Evolutionary conservation across 2,329 filamentous ascomycete genomes (phyloP).

Genomic region (Colletotrichum destructivum): DNA sequence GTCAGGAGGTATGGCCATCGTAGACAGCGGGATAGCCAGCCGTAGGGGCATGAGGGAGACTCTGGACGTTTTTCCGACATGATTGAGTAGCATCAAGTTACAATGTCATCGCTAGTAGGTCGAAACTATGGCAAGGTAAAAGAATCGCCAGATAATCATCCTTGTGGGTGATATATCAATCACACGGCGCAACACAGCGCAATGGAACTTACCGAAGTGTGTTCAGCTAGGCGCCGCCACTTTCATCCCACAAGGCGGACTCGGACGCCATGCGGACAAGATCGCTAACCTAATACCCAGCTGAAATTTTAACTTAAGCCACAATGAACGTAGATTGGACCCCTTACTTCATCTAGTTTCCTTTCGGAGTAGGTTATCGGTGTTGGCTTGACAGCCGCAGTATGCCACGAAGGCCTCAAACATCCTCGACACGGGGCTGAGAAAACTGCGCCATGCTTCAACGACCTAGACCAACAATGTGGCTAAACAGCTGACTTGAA

Average conservation of each 20-base stretch:
- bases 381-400: background rate
- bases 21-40: slow-evolving; percentile 1
- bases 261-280: background rate
- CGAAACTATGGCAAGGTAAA: background rate
- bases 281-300: background rate
- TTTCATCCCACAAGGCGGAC: background rate
- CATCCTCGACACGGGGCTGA: background rate
- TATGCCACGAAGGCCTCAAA: background rate
- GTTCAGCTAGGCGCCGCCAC: background rate
- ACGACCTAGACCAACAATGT: background rate
- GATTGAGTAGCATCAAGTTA: background rate
- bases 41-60: background rate
- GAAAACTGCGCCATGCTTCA: background rate
- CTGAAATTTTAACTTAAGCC: background rate
- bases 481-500: background rate
- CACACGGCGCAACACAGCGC: background rate
- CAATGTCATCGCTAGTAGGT: too few species aligned
- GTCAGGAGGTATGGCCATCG: slow-evolving; percentile 4
- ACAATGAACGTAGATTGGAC: background rate
- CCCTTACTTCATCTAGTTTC: too few species aligned
- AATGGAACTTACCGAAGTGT: background rate
- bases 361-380: too few species aligned
- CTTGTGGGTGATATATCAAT: too few species aligned
- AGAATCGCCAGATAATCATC: background rate
- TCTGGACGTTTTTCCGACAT: background rate